Conservation (phyloP, 352 stramenopile genomes). For the Blastocystis sp. region DNA sequence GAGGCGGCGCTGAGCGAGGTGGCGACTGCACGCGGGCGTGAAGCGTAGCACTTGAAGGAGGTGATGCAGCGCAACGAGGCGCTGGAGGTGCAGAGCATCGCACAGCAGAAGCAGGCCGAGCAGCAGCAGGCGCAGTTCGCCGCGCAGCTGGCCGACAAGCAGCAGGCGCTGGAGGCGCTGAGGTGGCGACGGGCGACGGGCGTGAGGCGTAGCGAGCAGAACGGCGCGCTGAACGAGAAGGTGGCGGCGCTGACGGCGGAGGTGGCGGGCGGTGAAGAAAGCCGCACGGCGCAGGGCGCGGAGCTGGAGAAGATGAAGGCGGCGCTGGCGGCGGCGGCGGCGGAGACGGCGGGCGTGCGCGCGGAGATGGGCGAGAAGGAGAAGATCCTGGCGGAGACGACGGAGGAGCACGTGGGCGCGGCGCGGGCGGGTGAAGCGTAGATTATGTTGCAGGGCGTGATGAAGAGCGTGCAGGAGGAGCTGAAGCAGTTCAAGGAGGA, state of each 20-base stretch:
- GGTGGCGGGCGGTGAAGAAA: neutral
- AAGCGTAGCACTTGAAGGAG: neutral
- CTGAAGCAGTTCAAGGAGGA: neutral
- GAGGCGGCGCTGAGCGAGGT: neutral
- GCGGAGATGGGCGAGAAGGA: conserved; percentile 23
- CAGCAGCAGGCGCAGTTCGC: neutral
- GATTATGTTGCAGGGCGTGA: conserved; percentile 11
- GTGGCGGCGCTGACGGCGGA: neutral
- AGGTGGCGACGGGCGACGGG: neutral
- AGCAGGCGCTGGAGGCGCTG: neutral
- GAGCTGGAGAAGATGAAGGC: conserved; percentile 4
- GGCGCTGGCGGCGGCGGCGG: neutral
- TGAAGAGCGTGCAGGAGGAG: conserved; percentile 2
- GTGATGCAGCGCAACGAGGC: conserved; percentile 54
- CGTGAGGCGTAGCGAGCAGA: neutral
- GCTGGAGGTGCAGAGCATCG: conserved; percentile 5
- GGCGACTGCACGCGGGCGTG: neutral
- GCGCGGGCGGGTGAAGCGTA: neutral
- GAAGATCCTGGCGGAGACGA: conserved; percentile 9
- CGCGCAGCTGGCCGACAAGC: neutral
- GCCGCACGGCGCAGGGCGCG: neutral
- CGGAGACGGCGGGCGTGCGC: neutral
- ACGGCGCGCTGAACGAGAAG: neutral
- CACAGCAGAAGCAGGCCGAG: neutral
- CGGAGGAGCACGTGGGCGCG: conserved; percentile 2